Base-by-base conservation (phyloP, 2,329 filamentous ascomycete species). In the Colletotrichum sp. region DNA sequence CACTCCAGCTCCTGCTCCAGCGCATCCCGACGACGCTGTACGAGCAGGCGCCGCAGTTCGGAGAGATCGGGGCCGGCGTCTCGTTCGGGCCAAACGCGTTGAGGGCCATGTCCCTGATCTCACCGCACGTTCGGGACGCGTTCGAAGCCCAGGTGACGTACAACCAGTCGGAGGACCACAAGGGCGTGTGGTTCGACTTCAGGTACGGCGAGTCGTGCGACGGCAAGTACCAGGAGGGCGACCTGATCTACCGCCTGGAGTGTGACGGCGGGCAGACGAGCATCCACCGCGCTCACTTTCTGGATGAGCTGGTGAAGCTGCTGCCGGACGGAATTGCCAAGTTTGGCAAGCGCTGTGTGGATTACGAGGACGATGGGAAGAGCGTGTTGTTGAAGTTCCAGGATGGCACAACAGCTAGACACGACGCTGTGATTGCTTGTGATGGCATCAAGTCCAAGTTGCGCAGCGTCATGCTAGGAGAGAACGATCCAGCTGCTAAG, bases 361-460 rank as follows among this genome's bases (percentile, higher is more conserved):
- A 79, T 9, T 70, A 74, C 2, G 67, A 76, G 22, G 65, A 78
- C 1, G 71, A 70, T 18, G 74, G 74, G 8, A 36, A 27, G 25
- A 34, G 55, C 16, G 81, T 83, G 5, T 69, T 76, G 3, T 78
- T 87, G 61, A 78, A 34, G n/a, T 88, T 88, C 67, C 76, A 80
- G 0, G 87, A 88, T 52, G 86, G 86, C 1, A 83, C 84, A 0
- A 83, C 81, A 1, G 85, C 83, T 4, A 77, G 80, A 9, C 84
- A 86, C 6, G 84, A 86, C 30, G 85, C 82, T 0, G 70, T 92
- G 0, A 84, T 94, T 83, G 77, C 90, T 3, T 92, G 90, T 78
- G 91, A 93, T 80, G 91, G 91, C 0, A 91, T 93, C 79, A 92
- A 92, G 7, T 18, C 74, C 82, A 81, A 70, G 83, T 82, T 8